Conservation (phyloP, 129 eudicot genomes). For the Kitagawia praeruptora region DNA sequence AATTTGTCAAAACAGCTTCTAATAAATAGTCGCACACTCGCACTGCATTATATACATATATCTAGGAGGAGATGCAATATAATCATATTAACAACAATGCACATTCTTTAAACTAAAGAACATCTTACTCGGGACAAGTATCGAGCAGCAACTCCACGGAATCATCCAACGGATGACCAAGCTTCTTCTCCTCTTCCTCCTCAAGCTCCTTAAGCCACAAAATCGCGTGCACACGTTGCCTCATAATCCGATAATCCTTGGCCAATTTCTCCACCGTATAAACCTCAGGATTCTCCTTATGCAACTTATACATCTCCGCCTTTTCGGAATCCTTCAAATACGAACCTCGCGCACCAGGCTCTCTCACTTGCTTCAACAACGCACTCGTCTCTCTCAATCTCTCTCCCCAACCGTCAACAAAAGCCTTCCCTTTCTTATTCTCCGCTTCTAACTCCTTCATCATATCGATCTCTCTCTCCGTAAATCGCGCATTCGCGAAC, state of each 20-base stretch:
- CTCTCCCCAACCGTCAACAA: constrained; percentile 43
- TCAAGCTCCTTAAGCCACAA: constrained; percentile 80
- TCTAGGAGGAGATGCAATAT: no score
- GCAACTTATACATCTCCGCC: constrained; percentile 78
- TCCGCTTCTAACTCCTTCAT: constrained; percentile 31
- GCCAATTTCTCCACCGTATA: constrained; percentile 81
- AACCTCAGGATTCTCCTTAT: constrained; percentile 78
- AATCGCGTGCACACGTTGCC: constrained; percentile 92
- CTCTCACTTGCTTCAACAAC: constrained; percentile 67
- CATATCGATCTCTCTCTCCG: constrained; percentile 27
- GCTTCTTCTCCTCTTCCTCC: constrained; percentile 77
- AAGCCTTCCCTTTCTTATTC: constrained; percentile 25
- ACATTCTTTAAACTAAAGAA: neutral
- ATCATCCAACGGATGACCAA: constrained; percentile 73
- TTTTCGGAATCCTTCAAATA: constrained; percentile 80
- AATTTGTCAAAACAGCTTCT: neutral
- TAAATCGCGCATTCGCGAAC: constrained; percentile 19
- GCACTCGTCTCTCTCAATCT: constrained; percentile 40
- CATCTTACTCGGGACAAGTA: constrained; percentile 68
- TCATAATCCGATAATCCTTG: constrained; percentile 71
- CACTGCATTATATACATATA: neutral
- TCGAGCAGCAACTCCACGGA: constrained; percentile 75
- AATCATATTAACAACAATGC: neutral
- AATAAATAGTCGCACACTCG: neutral
- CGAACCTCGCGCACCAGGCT: constrained; percentile 87